A percentile compares a stretch with the other conserved stretches of the same genome.
Evolutionary conservation across 148 eudicot species (phyloP).

Genomic region (Rhododendron simsii): DNA sequence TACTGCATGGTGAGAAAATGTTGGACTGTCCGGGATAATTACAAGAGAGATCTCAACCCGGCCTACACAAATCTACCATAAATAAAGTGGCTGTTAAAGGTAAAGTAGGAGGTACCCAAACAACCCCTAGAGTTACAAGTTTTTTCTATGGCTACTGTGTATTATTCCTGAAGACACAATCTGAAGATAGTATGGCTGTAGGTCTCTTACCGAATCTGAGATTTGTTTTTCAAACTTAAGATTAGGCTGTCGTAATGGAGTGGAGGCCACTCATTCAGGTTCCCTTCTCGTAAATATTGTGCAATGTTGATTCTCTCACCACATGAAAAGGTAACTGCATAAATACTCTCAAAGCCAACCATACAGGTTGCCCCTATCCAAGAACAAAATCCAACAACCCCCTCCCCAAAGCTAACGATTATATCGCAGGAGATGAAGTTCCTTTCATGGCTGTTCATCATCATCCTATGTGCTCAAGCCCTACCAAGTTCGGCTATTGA

Average conservation of each 20-base stretch:
- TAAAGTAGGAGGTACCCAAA: neutral
- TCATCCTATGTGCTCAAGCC: slow-evolving; percentile 9
- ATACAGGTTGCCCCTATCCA: neutral
- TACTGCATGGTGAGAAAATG: too few relatives aligned
- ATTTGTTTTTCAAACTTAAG: neutral
- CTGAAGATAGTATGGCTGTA: neutral
- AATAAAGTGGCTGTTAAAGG: neutral
- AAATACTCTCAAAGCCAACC: neutral
- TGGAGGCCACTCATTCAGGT: neutral
- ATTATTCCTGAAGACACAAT: neutral
- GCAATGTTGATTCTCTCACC: neutral
- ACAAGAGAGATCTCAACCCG: neutral
- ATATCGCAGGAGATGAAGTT: neutral
- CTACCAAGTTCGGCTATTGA: slow-evolving; percentile 1
- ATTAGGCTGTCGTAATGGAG: neutral
- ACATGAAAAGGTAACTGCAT: neutral
- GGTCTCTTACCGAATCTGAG: neutral
- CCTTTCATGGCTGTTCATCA: slow-evolving; percentile 12
- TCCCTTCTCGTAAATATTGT: neutral
- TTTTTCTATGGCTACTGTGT: neutral
- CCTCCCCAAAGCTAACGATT: neutral
- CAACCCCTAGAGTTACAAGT: neutral
- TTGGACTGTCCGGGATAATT: too few relatives aligned
- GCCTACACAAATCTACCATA: neutral
- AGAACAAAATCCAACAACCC: neutral